Conservation (phyloP, 345 rosid species). For the Reutealis trisperma region DNA sequence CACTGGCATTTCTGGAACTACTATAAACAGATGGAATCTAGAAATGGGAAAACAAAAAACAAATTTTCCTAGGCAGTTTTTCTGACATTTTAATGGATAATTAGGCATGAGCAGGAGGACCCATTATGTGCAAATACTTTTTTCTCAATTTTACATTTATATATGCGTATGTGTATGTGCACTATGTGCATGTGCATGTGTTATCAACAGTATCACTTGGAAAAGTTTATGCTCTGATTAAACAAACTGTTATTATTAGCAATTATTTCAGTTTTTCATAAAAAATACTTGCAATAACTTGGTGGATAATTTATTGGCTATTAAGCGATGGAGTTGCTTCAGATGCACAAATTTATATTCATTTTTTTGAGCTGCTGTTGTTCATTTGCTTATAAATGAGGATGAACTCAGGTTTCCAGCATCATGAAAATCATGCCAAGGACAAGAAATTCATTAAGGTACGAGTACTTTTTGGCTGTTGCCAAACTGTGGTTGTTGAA, state of each 20-base stretch:
- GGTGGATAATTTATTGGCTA: background rate
- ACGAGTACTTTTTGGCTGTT: slow-evolving; percentile 19
- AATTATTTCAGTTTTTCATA: background rate
- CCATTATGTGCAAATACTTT: background rate
- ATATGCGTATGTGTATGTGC: too few relatives aligned
- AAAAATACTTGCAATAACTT: background rate
- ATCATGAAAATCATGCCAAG: slow-evolving; percentile 30
- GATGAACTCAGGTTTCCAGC: slow-evolving; percentile 61
- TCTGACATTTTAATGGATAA: background rate
- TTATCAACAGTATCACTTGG: background rate
- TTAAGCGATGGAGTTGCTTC: background rate
- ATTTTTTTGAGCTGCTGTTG: slow-evolving; percentile 1
- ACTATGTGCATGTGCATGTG: too few relatives aligned
- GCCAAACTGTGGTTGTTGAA: slow-evolving; percentile 17
- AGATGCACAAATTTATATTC: background rate
- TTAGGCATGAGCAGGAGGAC: background rate
- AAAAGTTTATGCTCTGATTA: background rate
- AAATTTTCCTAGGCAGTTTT: background rate
- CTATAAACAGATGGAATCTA: background rate
- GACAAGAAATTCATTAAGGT: slow-evolving; percentile 68
- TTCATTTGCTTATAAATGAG: slow-evolving; percentile 29
- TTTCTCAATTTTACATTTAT: background rate
- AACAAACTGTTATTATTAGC: background rate
- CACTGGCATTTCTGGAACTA: background rate
- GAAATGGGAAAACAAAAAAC: background rate